Evolutionary conservation across 1,284 basidiomycete species (phyloP), one percentile per base, ranked within the genome.

Genomic region (Ceratobasidium sp.): DNA sequence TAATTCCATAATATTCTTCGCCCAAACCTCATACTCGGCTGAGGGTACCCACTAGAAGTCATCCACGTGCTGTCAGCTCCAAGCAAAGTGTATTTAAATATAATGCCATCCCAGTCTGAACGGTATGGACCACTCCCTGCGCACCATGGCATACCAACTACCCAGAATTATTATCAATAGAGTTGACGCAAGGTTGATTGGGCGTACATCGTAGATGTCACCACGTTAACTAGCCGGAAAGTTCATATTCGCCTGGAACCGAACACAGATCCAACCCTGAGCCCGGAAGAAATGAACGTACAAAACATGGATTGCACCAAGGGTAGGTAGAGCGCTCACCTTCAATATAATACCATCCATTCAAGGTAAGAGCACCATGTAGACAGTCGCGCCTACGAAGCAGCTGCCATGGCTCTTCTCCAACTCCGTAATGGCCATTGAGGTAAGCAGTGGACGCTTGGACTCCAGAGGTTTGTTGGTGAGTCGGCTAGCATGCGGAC

Each of bases 41-140:
- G 91, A 68, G 91, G 84, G 81, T 92, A 92, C 5, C 91, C 91
- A 5, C 89, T 91, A 0, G 91, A 90, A 13, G 89, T 90, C 19
- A 92, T 65, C 1, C 88, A 85, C 34, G 91, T 88, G 82, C 91
- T 90, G 37, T 92, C 87, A 4, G 89, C 90, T 1, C 91, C 90
- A 82, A 77, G 89, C 87, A 85, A 91, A 1, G 87, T 88, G 80
- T 92, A 91, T 9, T 91, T 89, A 80, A 90, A 91, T 67, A 52
- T n/a, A 43, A 65, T 17, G 51, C 56, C 9, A 73, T 43, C 73
- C 76, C 76, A 8, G 44, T 70, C 7, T 73, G 71, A 5, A 77
- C 67, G 2, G 65, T 57, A 34, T 76, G 57, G 19, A 65, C 65
- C 9, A 57, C 59, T 7, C 71, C 71, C 17, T 32, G 68, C 17